These are phyloP conservation scores for Metrosideros polymorpha DNA, from an alignment of 441 rosid genomes.

Conservation along the genomic window DNA sequence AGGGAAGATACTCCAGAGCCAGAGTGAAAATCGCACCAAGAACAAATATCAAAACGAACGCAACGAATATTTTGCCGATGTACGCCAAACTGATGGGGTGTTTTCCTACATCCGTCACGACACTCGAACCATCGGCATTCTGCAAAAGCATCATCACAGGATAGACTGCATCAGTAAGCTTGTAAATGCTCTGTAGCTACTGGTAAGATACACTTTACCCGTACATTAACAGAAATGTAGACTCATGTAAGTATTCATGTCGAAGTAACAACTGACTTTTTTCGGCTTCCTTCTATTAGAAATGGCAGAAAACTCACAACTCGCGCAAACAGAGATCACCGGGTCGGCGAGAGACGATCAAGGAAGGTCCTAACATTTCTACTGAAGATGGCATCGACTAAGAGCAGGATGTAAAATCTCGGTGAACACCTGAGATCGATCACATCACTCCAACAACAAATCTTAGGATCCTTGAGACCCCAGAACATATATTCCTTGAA, in stretches of 20 bases:
- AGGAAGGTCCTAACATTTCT: neutral
- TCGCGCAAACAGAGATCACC: neutral
- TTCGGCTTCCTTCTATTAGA: neutral
- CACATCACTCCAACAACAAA: neutral
- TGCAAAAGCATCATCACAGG: constrained; percentile 10
- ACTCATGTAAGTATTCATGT: neutral
- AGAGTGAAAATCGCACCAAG: constrained; percentile 59
- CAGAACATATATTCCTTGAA: neutral
- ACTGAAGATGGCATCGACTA: neutral
- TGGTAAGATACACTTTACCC: neutral
- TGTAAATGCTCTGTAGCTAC: neutral
- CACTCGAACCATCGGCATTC: constrained; percentile 15
- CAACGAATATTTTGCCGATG: constrained; percentile 50
- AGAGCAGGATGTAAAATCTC: neutral
- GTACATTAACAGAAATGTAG: neutral
- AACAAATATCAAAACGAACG: constrained; percentile 54
- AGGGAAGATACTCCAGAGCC: constrained; percentile 78
- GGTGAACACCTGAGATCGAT: neutral
- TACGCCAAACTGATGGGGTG: constrained; percentile 24
- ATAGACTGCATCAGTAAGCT: neutral
- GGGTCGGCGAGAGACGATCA: neutral
- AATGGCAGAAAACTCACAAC: neutral
- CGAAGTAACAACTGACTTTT: neutral
- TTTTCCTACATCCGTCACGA: neutral
- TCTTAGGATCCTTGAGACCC: neutral